Percentiles rank a stretch among this genome's conserved stretches.
Conservation (phyloP, 2,329 filamentous ascomycete genomes). For the Diaporthe vexans region DNA sequence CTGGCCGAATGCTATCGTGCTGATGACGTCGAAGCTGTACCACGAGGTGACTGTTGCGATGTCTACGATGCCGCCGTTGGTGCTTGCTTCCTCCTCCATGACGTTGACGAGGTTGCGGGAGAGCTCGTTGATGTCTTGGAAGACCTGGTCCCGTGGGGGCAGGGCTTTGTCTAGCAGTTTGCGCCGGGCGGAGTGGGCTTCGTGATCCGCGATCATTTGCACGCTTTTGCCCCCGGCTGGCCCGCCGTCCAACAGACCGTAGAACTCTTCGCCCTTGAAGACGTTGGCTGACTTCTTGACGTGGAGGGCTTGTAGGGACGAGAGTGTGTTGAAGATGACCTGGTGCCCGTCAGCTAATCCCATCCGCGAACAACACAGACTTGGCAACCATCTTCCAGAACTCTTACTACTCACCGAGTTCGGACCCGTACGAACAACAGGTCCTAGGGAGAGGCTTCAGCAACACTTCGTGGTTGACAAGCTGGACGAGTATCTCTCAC, state of each 20-base stretch:
- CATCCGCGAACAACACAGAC: too few relatives aligned
- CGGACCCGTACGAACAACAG: conserved; percentile 1
- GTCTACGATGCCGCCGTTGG: neutral
- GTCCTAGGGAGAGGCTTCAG: neutral
- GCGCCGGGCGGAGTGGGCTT: conserved; percentile 5
- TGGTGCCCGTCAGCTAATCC: neutral
- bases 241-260: neutral
- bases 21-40: conserved; percentile 30
- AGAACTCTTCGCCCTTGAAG: conserved; percentile 19
- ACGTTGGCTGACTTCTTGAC: conserved; percentile 14
- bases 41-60: neutral
- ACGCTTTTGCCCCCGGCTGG: conserved; percentile 15
- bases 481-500: neutral
- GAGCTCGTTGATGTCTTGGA: conserved; percentile 14
- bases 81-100: neutral
- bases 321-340: conserved; percentile 21
- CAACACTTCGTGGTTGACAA: accelerated
- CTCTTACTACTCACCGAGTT: neutral
- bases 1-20: conserved; percentile 8
- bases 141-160: neutral
- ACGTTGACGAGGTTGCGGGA: neutral
- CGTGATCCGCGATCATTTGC: conserved; percentile 18
- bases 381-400: too few relatives aligned
- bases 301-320: conserved; percentile 9
- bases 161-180: conserved; percentile 17